Conservation (phyloP, 345 rosid genomes). For the Balakata baccata region DNA sequence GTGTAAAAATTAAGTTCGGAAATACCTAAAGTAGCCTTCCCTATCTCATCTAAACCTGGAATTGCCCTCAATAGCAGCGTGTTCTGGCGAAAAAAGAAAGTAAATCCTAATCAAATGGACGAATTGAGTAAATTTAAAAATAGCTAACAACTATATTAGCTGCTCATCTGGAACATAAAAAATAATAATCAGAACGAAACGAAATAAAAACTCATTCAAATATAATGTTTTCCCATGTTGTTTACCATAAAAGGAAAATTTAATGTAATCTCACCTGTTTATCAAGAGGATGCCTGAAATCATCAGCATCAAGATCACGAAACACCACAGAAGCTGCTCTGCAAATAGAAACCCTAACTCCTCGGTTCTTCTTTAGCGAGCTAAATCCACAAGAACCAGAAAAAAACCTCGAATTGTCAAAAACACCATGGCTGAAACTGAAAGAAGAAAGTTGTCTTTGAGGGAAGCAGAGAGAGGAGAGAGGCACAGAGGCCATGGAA, state of each 20-base stretch:
- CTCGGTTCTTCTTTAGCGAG: constrained; percentile 28
- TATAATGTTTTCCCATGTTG: no score
- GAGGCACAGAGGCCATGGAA: constrained; percentile 44
- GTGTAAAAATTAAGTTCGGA: not conserved
- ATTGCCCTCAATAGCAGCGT: constrained; percentile 79
- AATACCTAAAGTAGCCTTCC: constrained; percentile 74
- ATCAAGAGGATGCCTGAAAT: constrained; percentile 87
- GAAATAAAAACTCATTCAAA: no score
- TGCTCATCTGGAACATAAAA: no score
- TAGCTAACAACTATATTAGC: no score
- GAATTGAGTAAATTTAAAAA: not conserved
- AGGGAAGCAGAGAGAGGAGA: constrained; percentile 31
- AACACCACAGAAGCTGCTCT: constrained; percentile 64
- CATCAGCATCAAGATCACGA: constrained; percentile 91
- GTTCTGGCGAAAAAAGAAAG: constrained; percentile 45
- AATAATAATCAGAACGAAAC: no score
- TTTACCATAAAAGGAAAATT: no score
- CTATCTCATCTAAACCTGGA: constrained; percentile 83
- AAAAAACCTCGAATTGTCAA: constrained; percentile 11
- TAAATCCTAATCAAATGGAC: not conserved
- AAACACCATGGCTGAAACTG: constrained; percentile 23
- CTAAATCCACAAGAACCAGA: constrained; percentile 26
- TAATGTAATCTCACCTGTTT: constrained; percentile 54
- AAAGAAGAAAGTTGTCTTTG: constrained; percentile 17
- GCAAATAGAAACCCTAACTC: constrained; percentile 41